These are phyloP conservation scores for Corallochytrium limacisporum DNA, from an alignment of 78 protist genomes.

Conservation along the genomic window DNA sequence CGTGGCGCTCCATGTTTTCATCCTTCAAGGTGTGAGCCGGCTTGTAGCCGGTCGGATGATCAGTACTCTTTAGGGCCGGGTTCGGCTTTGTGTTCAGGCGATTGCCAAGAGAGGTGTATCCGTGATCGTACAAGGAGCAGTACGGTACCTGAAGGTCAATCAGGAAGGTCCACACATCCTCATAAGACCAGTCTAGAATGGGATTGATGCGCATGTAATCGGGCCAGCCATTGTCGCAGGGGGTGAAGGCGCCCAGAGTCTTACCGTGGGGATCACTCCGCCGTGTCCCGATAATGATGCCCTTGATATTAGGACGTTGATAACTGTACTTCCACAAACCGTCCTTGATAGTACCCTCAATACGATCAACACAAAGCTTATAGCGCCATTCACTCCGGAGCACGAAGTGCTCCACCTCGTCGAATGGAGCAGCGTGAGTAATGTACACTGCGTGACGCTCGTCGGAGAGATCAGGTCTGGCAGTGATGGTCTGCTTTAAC, in stretches of 20 bases:
- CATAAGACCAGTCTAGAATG: constrained; percentile 15
- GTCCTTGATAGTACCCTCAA: constrained; percentile 3
- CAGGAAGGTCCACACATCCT: constrained; percentile 22
- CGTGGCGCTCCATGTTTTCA: background rate
- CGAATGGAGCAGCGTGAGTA: too few relatives aligned
- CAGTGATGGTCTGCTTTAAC: too few relatives aligned
- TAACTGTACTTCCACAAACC: background rate
- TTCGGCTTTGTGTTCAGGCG: background rate
- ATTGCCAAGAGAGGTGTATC: constrained; percentile 15
- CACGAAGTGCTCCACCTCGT: constrained; percentile 3
- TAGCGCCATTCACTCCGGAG: background rate
- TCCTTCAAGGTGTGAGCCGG: background rate
- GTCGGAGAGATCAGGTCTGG: too few relatives aligned
- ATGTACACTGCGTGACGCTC: too few relatives aligned
- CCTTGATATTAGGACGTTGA: background rate
- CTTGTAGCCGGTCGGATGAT: background rate
- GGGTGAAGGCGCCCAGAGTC: background rate
- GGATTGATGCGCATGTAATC: constrained; percentile 19
- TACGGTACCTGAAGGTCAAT: background rate
- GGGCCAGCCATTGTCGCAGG: constrained; percentile 23
- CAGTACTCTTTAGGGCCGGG: background rate
- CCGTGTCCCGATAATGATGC: background rate
- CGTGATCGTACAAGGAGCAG: constrained; percentile 7
- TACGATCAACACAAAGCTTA: background rate
- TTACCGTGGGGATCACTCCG: background rate